phyloP scores from a whole-genome alignment of 2,329 filamentous ascomycete species.

The Penicillium sp. region DNA sequence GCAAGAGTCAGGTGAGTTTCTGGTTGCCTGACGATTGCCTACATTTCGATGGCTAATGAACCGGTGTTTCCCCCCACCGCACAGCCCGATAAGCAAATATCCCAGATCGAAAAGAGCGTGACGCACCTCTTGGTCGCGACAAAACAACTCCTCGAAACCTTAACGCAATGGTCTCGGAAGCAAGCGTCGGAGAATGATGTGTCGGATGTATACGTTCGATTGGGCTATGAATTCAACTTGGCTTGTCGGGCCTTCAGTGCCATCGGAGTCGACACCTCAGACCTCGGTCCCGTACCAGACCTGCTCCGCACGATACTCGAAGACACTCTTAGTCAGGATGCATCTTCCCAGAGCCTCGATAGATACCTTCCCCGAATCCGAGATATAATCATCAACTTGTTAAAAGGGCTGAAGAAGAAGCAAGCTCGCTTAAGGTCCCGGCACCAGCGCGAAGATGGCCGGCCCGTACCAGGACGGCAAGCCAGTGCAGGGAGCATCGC shows the following conservation, averaged over 20 bases:
- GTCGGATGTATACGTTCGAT: constrained; percentile 93
- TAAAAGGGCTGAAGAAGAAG: constrained; percentile 95
- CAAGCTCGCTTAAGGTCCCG: constrained; percentile 76
- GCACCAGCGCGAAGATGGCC: constrained; percentile 49
- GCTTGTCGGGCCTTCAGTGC: constrained; percentile 94
- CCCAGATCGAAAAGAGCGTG: constrained; percentile 98
- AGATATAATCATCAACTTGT: constrained; percentile 96
- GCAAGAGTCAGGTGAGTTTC: constrained; percentile 56
- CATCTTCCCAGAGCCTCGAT: constrained; percentile 88
- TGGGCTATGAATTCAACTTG: constrained; percentile 99
- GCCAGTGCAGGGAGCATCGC: constrained; percentile 47
- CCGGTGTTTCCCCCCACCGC: constrained; percentile 1
- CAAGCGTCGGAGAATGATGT: constrained; percentile 91
- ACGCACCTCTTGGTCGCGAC: constrained; percentile 96
- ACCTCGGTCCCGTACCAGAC: constrained; percentile 93
- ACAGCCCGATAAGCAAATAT: constrained; percentile 72
- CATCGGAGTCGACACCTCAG: constrained; percentile 92
- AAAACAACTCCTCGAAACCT: constrained; percentile 93
- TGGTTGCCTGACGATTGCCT: neutral
- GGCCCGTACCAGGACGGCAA: constrained; percentile 38
- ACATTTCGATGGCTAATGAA: constrained; percentile 5
- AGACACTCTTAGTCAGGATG: constrained; percentile 93
- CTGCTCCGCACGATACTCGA: constrained; percentile 86
- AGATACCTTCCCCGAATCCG: constrained; percentile 90
- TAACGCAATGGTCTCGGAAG: constrained; percentile 95